Percentiles rank a stretch among this genome's conserved stretches.
phyloP scores from a whole-genome alignment of 108 stramenopile species.

The Cyclotella atomus region DNA sequence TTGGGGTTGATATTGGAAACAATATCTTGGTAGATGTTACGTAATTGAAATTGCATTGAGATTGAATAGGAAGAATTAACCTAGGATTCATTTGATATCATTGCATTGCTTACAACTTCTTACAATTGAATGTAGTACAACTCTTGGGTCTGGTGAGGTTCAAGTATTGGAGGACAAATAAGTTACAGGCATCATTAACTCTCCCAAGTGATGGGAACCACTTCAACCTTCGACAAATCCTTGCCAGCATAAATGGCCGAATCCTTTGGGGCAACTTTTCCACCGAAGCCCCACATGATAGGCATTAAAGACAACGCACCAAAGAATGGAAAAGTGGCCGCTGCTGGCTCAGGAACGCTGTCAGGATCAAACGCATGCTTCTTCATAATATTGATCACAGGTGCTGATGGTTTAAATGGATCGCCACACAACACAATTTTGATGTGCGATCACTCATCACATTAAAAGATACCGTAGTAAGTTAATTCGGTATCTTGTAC shows the following conservation, averaged over 20 bases:
- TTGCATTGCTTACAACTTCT: background rate
- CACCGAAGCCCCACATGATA: conserved; percentile 7
- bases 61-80: background rate
- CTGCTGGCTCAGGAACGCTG: conserved; percentile 6
- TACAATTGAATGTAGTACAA: too few species aligned
- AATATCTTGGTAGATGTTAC: background rate
- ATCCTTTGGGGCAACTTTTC: conserved; percentile 3
- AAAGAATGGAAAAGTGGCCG: background rate
- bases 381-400: conserved; percentile 16
- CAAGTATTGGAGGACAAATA: too few species aligned
- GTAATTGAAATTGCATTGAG: background rate
- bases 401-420: background rate
- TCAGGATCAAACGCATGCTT: conserved; percentile 20
- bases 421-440: too few species aligned
- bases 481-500: too few species aligned
- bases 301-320: background rate
- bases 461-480: too few species aligned
- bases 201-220: conserved; percentile 23
- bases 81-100: background rate
- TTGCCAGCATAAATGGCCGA: conserved; percentile 2
- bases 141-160: too few species aligned
- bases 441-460: too few species aligned
- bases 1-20: background rate
- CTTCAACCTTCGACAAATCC: conserved; percentile 18
- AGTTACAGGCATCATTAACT: too few species aligned